Evolutionary conservation across 768 basidiomycete genomes (phyloP), one percentile per base, ranked within the genome.

Genomic region (Hemileccinum impolitum): DNA sequence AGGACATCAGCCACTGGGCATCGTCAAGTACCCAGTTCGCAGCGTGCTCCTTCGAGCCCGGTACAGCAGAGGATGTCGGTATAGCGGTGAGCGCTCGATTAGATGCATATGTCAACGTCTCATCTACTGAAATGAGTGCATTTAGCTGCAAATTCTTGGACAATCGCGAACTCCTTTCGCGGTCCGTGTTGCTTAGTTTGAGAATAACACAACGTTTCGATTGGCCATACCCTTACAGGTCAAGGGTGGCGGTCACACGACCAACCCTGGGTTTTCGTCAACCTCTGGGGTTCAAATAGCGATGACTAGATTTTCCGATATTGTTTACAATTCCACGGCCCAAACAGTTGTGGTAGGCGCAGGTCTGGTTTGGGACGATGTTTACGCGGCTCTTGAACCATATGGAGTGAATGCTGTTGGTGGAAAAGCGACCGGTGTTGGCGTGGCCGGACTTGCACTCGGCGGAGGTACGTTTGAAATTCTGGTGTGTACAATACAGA

Each of bases 341-440:
- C 65, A 72, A 50, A 78, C 73, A 0, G 79, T 60, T 2, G 63
- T 59, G 4, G 42, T 75, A 17, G 73, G 70, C 13, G 54, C 70
- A 0, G 71, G 74, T 8, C 61, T 81, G 3, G 66, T 79, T 13
- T 88, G 84, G 85, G 84, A 87, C 57, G 74, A 84, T 41, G 82
- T 79, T 67, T 87, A 85, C 51, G 65, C 63, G 6, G 51, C 49
- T 8, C 70, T 86, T 1, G 73, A 66, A 8, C 78, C 77, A 1
- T 56, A 72, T 39, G 68, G 66, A 1, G 77, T 82, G 11, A 82
- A 72, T 38, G 79, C 84, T 11, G 72, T 84, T 4, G 83, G 84
- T 3, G 80, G 9, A 65, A 41, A 80, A 2, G 75, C 81, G 0
- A 55, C 71, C 3, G 82, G 81, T 11, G 73, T 81, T 4, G 81